Conservation (phyloP, 768 basidiomycete species). For the Psilocybe sp. region DNA sequence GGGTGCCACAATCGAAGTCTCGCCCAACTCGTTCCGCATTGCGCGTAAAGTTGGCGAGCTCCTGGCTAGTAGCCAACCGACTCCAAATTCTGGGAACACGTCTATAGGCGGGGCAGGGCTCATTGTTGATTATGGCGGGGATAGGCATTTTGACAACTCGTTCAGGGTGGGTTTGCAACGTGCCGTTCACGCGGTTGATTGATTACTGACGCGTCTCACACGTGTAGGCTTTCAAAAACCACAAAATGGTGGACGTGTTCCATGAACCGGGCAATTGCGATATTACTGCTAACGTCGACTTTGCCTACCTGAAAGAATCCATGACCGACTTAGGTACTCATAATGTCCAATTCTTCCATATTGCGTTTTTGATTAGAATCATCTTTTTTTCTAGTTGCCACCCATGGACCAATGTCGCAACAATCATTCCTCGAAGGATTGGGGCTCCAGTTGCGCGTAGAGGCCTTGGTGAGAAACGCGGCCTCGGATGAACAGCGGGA, state of each 20-base stretch:
- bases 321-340: constrained; percentile 59
- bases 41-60: constrained; percentile 69
- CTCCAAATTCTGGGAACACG: constrained; percentile 7
- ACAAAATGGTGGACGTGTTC: constrained; percentile 83
- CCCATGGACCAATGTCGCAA: constrained; percentile 75
- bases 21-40: constrained; percentile 63
- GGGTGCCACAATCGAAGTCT: constrained; percentile 81
- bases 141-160: constrained; percentile 64
- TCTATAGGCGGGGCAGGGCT: constrained; percentile 59
- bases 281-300: constrained; percentile 96
- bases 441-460: constrained; percentile 68
- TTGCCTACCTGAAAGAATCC: constrained; percentile 81
- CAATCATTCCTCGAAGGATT: constrained; percentile 73
- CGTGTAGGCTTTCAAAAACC: constrained; percentile 92
- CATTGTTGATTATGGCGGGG: constrained; percentile 87
- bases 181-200: not conserved
- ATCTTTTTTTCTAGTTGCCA: constrained; percentile 29
- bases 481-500: constrained; percentile 43
- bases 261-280: constrained; percentile 85
- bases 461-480: constrained; percentile 54
- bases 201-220: constrained; percentile 2
- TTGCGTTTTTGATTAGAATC: not conserved
- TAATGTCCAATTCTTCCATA: not conserved
- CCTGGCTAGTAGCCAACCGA: constrained; percentile 27
- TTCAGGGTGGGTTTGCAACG: constrained; percentile 69